Evolutionary conservation across 169 alveolate genomes (phyloP).

Genomic region (Ichthyophthirius multifiliis): DNA sequence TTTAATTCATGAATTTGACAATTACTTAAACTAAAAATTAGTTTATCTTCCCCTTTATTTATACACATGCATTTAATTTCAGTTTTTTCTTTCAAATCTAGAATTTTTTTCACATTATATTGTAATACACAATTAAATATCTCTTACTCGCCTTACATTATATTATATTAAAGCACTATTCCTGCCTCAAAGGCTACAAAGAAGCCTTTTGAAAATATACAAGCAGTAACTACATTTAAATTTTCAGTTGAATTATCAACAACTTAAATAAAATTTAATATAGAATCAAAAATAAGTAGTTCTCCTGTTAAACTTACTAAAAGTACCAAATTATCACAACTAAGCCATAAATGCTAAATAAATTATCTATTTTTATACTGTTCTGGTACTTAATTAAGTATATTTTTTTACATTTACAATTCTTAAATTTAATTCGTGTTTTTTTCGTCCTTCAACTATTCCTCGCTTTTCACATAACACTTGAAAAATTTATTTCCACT

Average conservation of each 20-base stretch:
- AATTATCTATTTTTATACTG: background rate
- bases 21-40: slow-evolving; percentile 27
- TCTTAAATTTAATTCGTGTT: background rate
- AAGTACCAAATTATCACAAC: background rate
- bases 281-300: background rate
- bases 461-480: background rate
- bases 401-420: background rate
- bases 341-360: background rate
- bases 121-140: background rate
- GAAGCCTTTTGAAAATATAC: slow-evolving; percentile 6
- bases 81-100: slow-evolving; percentile 60
- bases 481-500: background rate
- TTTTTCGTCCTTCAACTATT: too few species aligned
- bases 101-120: background rate
- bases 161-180: slow-evolving; percentile 57
- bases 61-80: slow-evolving; percentile 77
- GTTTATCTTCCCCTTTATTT: slow-evolving; percentile 62
- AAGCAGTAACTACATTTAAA: background rate
- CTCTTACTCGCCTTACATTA: background rate
- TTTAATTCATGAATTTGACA: slow-evolving; percentile 7
- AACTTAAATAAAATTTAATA: background rate
- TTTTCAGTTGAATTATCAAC: background rate
- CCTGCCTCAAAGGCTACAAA: background rate
- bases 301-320: background rate
- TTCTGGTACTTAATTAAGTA: background rate